These are phyloP conservation scores for Sporodiniella umbellata DNA, from an alignment of 371 early-diverging fungal genomes.

Conservation along the genomic window DNA sequence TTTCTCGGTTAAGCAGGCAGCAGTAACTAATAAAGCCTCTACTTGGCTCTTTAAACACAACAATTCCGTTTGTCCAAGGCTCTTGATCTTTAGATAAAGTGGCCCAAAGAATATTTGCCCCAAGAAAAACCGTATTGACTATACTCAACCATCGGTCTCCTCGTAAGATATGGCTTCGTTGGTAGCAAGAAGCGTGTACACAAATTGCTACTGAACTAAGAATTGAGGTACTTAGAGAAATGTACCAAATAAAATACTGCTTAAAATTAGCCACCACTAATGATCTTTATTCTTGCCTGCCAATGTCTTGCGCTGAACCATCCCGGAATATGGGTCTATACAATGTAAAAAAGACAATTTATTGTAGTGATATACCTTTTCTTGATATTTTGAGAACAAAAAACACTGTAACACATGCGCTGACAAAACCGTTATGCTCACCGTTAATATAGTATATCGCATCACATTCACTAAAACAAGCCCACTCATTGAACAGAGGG, in stretches of 20 bases:
- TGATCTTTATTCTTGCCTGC: conserved; percentile 21
- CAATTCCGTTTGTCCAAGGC: conserved; percentile 36
- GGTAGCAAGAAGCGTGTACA: conserved; percentile 29
- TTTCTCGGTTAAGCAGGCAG: conserved; percentile 11
- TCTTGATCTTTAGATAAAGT: conserved; percentile 29
- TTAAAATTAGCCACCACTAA: background rate
- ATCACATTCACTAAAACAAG: conserved; percentile 11
- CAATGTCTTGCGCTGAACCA: conserved; percentile 39
- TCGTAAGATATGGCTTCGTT: conserved; percentile 23
- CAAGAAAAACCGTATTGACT: conserved; percentile 13
- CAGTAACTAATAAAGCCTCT: conserved; percentile 34
- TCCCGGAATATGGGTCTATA: conserved; percentile 24
- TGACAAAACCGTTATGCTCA: conserved; percentile 15
- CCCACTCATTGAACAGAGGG: background rate
- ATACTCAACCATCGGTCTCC: conserved; percentile 30
- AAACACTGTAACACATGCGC: conserved; percentile 33
- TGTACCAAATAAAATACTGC: conserved; percentile 33
- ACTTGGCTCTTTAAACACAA: conserved; percentile 29
- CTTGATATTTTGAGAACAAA: conserved; percentile 23
- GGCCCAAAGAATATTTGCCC: conserved; percentile 9
- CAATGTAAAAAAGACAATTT: background rate
- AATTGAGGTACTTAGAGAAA: conserved; percentile 19
- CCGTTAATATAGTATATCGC: conserved; percentile 15
- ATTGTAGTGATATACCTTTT: conserved; percentile 10
- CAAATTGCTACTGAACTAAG: conserved; percentile 21